These are phyloP conservation scores for Tulasnella sp. DNA, from an alignment of 768 basidiomycete genomes.

Conservation along the genomic window DNA sequence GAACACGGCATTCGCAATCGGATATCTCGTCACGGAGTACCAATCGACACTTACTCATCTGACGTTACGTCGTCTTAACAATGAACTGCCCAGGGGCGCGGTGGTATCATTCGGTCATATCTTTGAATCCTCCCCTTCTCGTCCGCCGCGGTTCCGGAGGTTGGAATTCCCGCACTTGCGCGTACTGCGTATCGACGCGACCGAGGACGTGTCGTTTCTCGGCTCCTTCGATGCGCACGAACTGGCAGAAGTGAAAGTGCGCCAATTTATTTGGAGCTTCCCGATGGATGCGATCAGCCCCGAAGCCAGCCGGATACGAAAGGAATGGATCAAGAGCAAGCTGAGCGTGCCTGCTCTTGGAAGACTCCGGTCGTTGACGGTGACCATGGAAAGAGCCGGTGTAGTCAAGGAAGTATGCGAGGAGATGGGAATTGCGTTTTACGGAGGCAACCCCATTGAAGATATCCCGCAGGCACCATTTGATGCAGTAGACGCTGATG, in stretches of 20 bases:
- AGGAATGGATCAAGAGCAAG: not conserved
- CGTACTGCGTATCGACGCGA: slow-evolving; percentile 6
- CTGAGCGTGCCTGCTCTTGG: slow-evolving; percentile 6
- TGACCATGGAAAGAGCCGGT: too few relatives aligned
- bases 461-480: too few relatives aligned
- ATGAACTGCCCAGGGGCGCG: not conserved
- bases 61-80: not conserved
- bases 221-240: slow-evolving; percentile 15
- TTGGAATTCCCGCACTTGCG: slow-evolving; percentile 15
- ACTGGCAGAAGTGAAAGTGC: slow-evolving; percentile 13
- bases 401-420: too few relatives aligned
- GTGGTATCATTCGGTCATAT: not conserved
- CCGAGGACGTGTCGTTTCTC: slow-evolving; percentile 11
- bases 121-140: not conserved
- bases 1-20: slow-evolving; percentile 15
- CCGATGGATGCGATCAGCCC: not conserved
- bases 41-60: slow-evolving; percentile 18
- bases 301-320: not conserved
- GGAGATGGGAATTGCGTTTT: too few relatives aligned
- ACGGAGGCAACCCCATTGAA: too few relatives aligned
- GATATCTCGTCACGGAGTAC: slow-evolving; percentile 18
- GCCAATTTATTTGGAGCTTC: not conserved
- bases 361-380: not conserved
- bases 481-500: too few relatives aligned
- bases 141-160: not conserved